Evolutionary conservation across 2,329 filamentous ascomycete species (phyloP).

Genomic region (Cercospora berteroae): DNA sequence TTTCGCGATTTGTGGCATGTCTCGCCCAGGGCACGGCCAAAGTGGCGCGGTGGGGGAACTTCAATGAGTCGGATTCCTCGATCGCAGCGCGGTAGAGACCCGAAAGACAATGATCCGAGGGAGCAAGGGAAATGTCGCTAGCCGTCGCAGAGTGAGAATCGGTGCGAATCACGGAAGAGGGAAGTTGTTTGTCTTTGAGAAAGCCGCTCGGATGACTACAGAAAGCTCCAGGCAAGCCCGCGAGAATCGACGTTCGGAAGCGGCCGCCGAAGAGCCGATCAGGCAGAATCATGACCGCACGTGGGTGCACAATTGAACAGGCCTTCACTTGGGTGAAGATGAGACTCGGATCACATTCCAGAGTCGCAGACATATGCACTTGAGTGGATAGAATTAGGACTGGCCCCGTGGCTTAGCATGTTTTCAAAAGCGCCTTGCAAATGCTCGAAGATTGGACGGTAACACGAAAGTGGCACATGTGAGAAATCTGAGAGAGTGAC

Average conservation of each 20-base stretch:
- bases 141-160: neutral
- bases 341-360: neutral
- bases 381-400: too few relatives aligned
- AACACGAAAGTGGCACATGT: neutral
- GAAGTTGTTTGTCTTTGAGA: neutral
- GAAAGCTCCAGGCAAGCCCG: neutral
- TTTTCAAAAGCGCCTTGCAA: neutral
- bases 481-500: constrained; percentile 24
- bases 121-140: neutral
- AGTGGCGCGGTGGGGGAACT: neutral
- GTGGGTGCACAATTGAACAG: neutral
- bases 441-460: neutral
- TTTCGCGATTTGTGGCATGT: constrained; percentile 15
- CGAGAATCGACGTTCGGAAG: neutral
- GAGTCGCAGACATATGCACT: too few relatives aligned
- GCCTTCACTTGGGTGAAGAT: neutral
- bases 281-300: neutral
- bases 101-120: neutral
- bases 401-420: too few relatives aligned
- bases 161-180: neutral
- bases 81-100: neutral
- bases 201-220: neutral
- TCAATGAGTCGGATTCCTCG: neutral
- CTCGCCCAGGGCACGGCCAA: neutral
- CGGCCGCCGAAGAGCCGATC: neutral